Evolutionary conservation across 2,329 filamentous ascomycete species (phyloP), one percentile per base, ranked within the genome.

Genomic region (Aureobasidium mangrovei): DNA sequence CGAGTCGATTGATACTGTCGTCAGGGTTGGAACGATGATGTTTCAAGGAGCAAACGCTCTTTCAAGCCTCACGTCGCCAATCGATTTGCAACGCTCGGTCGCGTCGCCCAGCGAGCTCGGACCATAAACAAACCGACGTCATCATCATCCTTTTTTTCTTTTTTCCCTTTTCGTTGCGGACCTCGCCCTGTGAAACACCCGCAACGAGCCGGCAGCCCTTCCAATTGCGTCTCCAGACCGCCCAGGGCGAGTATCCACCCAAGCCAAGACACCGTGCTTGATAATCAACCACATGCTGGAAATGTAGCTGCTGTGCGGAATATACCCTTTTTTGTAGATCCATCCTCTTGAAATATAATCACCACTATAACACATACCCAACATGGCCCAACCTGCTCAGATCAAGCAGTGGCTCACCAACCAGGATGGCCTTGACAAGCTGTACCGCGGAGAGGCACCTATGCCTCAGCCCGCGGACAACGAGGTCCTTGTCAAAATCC

Each of bases 401-500:
- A 60, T 68, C 56, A 70, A 66, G 61, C 69, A 69, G 59, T 74
- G 71, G 72, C 63, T 68, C 42, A 73, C 71, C 10, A 62, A 62
- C 35, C 71, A 73, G 58, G 64, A 72, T 63, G 71, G 71, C 4
- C 63, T 74, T 12, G 70, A 72, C 60, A 72, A 71, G 47, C 58
- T 74, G 53, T 74, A 60, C 32, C 39, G 58, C 9, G 38, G 43
- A 29, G 42, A 42, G 9, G 59, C 63, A 45, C 3, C 53, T 7
- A 31, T 64, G 1, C 53, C 56, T 7, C 53, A 57, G 8, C 58
- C 64, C 0, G 26, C 52, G 4, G 39, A 59, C 6, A 58, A 57
- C 46, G 71, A 74, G 56, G 77, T 80, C 2, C 65, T 80, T 26
- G 74, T 79, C 10, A 72, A 77, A 62, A 69, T 80, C 31, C 69